Conservation (phyloP, 1,284 basidiomycete genomes). For the Malassezia furfur region DNA sequence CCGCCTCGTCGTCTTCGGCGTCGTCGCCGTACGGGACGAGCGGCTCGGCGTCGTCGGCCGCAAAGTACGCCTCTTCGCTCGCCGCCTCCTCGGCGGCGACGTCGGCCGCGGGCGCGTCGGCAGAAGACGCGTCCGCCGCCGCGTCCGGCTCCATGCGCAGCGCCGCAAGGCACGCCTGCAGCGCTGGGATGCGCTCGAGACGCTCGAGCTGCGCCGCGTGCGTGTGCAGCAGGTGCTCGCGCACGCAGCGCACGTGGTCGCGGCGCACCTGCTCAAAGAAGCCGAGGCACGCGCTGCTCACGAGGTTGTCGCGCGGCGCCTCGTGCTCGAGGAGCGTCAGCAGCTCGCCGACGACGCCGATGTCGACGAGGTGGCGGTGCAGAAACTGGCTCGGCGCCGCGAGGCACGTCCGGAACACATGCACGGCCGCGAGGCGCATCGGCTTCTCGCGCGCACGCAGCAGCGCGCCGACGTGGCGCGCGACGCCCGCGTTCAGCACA, state of each 20-base stretch:
- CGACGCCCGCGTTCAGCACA: conserved; percentile 54
- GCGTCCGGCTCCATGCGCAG: conserved; percentile 19
- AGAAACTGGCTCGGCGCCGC: conserved; percentile 77
- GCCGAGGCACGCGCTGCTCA: conserved; percentile 88
- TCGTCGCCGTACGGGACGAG: conserved; percentile 20
- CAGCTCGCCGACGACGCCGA: conserved; percentile 71
- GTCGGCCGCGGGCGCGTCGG: conserved; percentile 38
- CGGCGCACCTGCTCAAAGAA: conserved; percentile 79
- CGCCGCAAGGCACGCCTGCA: conserved; percentile 64
- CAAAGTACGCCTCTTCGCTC: conserved; percentile 78
- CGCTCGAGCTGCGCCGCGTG: conserved; percentile 61
- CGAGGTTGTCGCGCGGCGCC: conserved; percentile 75
- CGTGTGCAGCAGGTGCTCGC: conserved; percentile 71
- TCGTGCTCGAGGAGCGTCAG: conserved; percentile 72
- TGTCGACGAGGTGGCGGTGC: conserved; percentile 71
- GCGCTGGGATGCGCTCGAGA: conserved; percentile 62
- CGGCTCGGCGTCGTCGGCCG: conserved; percentile 56
- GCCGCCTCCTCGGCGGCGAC: conserved; percentile 53
- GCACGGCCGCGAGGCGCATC: conserved; percentile 56
- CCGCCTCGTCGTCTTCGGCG: conserved; percentile 9
- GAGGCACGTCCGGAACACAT: conserved; percentile 79
- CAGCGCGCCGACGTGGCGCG: conserved; percentile 32
- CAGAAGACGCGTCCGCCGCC: conserved; percentile 39
- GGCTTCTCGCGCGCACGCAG: conserved; percentile 79
- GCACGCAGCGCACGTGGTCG: conserved; percentile 71